phyloP scores from a whole-genome alignment of 345 rosid genomes.

The Geranium rotundifolium region DNA sequence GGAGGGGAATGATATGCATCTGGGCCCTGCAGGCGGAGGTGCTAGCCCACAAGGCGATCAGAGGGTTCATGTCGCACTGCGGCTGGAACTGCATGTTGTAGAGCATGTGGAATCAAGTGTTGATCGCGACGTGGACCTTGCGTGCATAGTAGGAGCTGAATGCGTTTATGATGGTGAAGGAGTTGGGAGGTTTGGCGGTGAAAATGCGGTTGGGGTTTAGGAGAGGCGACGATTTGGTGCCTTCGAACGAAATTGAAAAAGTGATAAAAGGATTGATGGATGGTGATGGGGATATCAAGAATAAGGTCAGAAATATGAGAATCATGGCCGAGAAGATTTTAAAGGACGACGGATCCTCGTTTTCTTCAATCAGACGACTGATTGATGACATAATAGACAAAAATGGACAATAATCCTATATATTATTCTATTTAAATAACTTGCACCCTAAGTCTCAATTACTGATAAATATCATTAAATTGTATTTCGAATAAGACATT shows the following conservation, averaged over 20 bases:
- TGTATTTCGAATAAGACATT: no score
- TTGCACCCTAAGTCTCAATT: no score
- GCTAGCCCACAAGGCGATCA: background rate
- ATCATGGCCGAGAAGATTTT: constrained; percentile 17
- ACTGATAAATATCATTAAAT: no score
- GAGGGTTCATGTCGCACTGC: background rate
- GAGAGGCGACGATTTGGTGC: background rate
- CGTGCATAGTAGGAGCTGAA: background rate
- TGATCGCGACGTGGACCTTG: background rate
- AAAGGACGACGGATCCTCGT: constrained; percentile 35
- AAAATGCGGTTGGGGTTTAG: background rate
- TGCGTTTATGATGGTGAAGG: background rate
- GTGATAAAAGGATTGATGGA: background rate
- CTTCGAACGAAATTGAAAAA: background rate
- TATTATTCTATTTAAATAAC: no score
- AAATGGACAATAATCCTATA: background rate
- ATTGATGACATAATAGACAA: constrained; percentile 12
- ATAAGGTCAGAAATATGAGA: constrained; percentile 20
- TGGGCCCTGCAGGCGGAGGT: background rate
- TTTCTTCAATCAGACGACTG: constrained; percentile 13
- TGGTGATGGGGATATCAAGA: constrained; percentile 9
- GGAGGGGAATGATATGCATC: background rate
- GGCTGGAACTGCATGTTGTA: background rate
- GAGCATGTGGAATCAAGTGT: background rate
- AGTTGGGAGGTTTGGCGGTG: background rate